These are phyloP conservation scores for Athelia psychrophila DNA, from an alignment of 1,284 basidiomycete species.

Conservation along the genomic window DNA sequence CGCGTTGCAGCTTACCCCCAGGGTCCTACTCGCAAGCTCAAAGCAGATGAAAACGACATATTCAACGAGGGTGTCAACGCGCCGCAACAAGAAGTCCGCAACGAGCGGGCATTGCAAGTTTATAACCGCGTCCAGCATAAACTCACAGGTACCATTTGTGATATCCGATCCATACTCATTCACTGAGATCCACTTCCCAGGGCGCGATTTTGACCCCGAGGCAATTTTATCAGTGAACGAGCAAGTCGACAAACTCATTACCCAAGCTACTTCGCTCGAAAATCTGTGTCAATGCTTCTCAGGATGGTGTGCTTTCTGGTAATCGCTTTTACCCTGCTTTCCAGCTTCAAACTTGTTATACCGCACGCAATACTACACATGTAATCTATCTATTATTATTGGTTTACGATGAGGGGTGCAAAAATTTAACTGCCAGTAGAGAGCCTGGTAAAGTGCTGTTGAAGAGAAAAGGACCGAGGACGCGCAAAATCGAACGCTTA, in stretches of 20 bases:
- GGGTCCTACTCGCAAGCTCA: constrained; percentile 69
- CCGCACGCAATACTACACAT: constrained; percentile 10
- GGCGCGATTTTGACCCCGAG: constrained; percentile 89
- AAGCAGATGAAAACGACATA: constrained; percentile 81
- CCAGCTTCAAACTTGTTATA: constrained; percentile 2
- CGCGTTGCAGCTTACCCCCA: constrained; percentile 72
- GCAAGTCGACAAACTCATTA: constrained; percentile 90
- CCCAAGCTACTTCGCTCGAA: constrained; percentile 88
- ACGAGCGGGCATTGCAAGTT: constrained; percentile 86
- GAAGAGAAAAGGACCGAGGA: too few relatives aligned
- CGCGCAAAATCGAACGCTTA: too few relatives aligned
- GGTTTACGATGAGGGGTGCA: background rate
- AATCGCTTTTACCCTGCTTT: background rate
- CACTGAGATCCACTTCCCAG: constrained; percentile 33
- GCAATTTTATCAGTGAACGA: constrained; percentile 66
- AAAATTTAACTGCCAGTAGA: too few relatives aligned
- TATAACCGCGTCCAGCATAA: constrained; percentile 94
- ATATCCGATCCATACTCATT: background rate
- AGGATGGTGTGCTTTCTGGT: constrained; percentile 61
- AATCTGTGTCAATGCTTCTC: constrained; percentile 96
- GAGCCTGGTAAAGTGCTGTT: too few relatives aligned
- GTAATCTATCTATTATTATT: background rate
- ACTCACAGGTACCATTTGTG: constrained; percentile 69
- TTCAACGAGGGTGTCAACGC: constrained; percentile 65
- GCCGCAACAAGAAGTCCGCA: constrained; percentile 77